Evolutionary conservation across 164 flowering plant species (phyloP).

Genomic region (Umbilicus rupestris): DNA sequence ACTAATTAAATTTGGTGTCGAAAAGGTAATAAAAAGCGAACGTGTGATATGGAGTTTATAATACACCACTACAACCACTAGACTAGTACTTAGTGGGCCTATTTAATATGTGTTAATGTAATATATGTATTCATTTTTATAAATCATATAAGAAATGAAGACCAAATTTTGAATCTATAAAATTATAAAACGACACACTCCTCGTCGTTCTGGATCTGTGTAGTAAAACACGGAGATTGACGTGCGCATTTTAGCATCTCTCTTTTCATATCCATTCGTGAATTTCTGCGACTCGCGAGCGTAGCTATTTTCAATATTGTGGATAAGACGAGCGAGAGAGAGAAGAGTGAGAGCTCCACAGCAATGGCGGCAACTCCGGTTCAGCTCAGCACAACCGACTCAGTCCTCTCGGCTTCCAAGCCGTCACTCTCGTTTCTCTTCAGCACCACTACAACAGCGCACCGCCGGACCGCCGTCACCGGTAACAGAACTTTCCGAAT

Average conservation of each 20-base stretch:
- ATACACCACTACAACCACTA: too few relatives aligned
- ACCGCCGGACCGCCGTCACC: neutral
- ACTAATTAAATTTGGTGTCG: too few relatives aligned
- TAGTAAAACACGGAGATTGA: neutral
- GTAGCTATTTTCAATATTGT: neutral
- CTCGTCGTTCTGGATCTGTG: neutral
- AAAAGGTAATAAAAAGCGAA: too few relatives aligned
- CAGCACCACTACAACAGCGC: neutral
- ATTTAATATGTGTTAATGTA: too few relatives aligned
- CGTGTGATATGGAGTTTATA: too few relatives aligned
- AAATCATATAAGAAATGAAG: too few relatives aligned
- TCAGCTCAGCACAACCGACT: neutral
- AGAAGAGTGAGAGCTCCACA: too few relatives aligned
- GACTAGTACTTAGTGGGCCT: too few relatives aligned
- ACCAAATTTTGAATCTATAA: too few relatives aligned
- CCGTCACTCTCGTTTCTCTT: constrained; percentile 1
- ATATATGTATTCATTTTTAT: too few relatives aligned
- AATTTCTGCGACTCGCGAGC: neutral
- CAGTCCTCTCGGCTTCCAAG: neutral
- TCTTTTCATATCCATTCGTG: neutral
- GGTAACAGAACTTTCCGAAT: neutral
- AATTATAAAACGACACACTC: neutral
- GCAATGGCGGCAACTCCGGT: constrained; percentile 8
- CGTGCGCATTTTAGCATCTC: neutral
- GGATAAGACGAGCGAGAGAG: neutral